Base-by-base conservation (phyloP, 2,329 filamentous ascomycete genomes). In the Bipolaris sorokiniana region DNA sequence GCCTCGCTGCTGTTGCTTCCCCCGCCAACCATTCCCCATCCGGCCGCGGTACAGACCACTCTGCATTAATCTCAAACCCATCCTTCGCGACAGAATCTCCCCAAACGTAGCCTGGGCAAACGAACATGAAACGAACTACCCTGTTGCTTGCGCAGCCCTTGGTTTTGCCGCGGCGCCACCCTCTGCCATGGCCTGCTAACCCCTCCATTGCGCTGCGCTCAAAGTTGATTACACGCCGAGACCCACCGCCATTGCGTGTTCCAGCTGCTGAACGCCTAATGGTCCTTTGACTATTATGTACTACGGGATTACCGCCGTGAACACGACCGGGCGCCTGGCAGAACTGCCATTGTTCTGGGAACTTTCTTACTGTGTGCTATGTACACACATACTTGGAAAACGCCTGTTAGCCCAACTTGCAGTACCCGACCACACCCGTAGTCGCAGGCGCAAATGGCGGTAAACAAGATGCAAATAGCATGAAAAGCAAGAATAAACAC, bases 51-150 rank as follows among this genome's bases (percentile, higher is more conserved):
- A 13, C 54, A 36, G 46, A 22, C 46, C 33, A 37, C 46, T 23
- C 20, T 53, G 49, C 54, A 51, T 59, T 46, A 57, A 59, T 51
- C 57, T 59, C 57, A 59, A 59, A 59, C 57, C 26, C 57, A 40
- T 28, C 42, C 46, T 56, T 20, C 41, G 57, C 54, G 46, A 53
- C 49, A 50, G 34, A 44, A 42, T 31, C 28, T 40, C 31, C 40
- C 22, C n/a, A 38, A 16, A 38, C 31, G 46, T 18, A 26, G n/a
- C 13, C 46, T 31, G 10, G 38, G 54, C 54, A 48, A 48, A 33
- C 54, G 42, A 56, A 56, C 54, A 40, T 56, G 54, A 56, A 56
- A 56, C 54, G 49, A 56, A 56, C 54, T 53, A 56, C 49, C 36
- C 36, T 42, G 41, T 13, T 53, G 51, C 54, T 52, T 56, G 54